Conservation (phyloP, 768 basidiomycete species). For the Podaxis sp. region DNA sequence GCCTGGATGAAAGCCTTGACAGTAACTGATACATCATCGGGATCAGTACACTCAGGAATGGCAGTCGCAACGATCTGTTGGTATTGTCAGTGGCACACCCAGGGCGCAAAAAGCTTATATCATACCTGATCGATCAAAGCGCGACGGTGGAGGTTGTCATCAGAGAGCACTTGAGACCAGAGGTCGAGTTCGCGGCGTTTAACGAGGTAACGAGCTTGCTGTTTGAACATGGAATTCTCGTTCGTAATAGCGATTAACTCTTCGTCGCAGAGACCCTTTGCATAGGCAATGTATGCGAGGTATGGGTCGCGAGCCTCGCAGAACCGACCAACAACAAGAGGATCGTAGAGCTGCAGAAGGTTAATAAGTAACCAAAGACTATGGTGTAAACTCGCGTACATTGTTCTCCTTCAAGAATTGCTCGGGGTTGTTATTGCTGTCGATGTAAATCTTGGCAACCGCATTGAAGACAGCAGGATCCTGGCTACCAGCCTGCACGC, state of each 20-base stretch:
- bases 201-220: slow-evolving; percentile 96
- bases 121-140: slow-evolving; percentile 88
- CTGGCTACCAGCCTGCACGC: slow-evolving; percentile 91
- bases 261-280: slow-evolving; percentile 98
- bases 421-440: slow-evolving; percentile 98
- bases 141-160: slow-evolving; percentile 90
- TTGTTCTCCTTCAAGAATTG: slow-evolving; percentile 99
- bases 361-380: slow-evolving; percentile 12
- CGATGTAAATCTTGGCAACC: slow-evolving; percentile 97
- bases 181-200: slow-evolving; percentile 94
- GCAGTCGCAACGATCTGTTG: slow-evolving; percentile 88
- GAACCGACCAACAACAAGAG: slow-evolving; percentile 96
- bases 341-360: slow-evolving; percentile 80
- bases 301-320: slow-evolving; percentile 99
- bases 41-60: slow-evolving; percentile 94
- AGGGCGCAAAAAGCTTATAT: not conserved
- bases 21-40: slow-evolving; percentile 97
- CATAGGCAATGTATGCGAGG: slow-evolving; percentile 98
- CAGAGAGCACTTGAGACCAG: slow-evolving; percentile 91
- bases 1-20: slow-evolving; percentile 98
- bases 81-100: not conserved
- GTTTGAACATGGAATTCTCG: slow-evolving; percentile 99
- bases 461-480: slow-evolving; percentile 96
- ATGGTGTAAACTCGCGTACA: slow-evolving; percentile 43
- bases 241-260: slow-evolving; percentile 97